Percentiles rank a stretch among this genome's conserved stretches.
These are phyloP conservation scores for Rosa multiflora DNA, from an alignment of 306 rosid genomes.

Conservation along the genomic window DNA sequence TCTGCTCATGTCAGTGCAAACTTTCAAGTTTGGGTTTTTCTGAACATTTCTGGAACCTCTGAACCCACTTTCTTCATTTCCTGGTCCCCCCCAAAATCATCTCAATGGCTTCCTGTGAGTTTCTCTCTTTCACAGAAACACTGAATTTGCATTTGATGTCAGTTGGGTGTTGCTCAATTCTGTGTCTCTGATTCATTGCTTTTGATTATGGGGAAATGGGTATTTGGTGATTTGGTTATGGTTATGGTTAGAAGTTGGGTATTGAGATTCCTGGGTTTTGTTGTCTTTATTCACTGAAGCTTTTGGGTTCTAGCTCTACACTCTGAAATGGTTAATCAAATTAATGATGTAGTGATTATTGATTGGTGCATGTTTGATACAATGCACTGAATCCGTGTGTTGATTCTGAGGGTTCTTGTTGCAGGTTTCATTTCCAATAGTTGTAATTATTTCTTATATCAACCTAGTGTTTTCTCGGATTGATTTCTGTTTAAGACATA, in stretches of 20 bases:
- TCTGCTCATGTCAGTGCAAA: not conserved
- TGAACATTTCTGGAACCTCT: not conserved
- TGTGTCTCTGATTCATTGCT: slow-evolving; percentile 2
- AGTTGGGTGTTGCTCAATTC: not conserved
- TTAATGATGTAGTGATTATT: not conserved
- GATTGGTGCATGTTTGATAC: not conserved
- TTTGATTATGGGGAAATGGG: slow-evolving; percentile 9
- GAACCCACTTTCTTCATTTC: slow-evolving; percentile 8
- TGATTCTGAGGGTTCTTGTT: not conserved
- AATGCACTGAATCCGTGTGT: not conserved
- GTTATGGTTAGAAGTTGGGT: slow-evolving; percentile 7
- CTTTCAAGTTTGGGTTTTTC: not conserved
- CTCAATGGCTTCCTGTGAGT: slow-evolving; percentile 77
- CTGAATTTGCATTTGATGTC: slow-evolving; percentile 5
- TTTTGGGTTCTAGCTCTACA: not conserved
- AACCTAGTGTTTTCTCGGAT: not conserved
- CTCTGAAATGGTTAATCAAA: not conserved
- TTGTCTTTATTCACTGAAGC: not conserved
- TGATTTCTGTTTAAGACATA: not conserved
- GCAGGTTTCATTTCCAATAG: not conserved
- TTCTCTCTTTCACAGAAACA: slow-evolving; percentile 6
- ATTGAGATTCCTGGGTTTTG: slow-evolving; percentile 9
- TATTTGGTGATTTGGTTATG: not conserved
- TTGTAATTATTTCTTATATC: not conserved
- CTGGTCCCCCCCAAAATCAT: not conserved